Evolutionary conservation across 768 basidiomycete species (phyloP), one percentile per base, ranked within the genome.

Genomic region (Goffeauzyma gilvescens): DNA sequence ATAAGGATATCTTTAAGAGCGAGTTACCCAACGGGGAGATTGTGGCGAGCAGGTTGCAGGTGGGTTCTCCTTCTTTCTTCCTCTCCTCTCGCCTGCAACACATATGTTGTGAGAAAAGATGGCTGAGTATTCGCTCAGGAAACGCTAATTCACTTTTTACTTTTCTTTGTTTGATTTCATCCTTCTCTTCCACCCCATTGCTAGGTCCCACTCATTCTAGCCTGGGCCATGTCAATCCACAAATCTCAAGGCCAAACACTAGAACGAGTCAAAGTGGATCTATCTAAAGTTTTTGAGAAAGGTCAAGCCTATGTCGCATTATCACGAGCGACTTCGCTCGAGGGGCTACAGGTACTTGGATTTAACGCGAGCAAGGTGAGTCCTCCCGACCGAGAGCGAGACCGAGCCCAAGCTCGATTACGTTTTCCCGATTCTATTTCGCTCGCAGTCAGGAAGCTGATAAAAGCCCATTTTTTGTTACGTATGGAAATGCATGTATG

Each of bases 211-310:
- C 60, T 95, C 20, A 87, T 93, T 46, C 70, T 90, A 28, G 73
- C 89, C 0, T 96, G 89, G 90, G 89, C 90, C 0, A 90, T 95
- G 84, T 83, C 80, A 35, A 96, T 96, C 49, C 93, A 98, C 64
- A 98, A 98, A 60, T 82, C 81, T 9, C 93, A 98, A 62, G 93
- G 93, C 8, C 93, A 96, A 62, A 96, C 93, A 0, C 69, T 98
- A 8, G 81, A 87, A 20, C 75, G 85, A 34, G 89, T 96, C 53
- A 90, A 81, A 58, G 89, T 96, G 32, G 89, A 96, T 57, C 70
- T 98, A 26, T 76, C 76, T 23, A 79, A 76, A 58, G 81, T 96
- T 4, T 98, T 98, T 56, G 93, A 68, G 50, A 67, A 67, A 40
- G 66, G 66, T 41, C 62, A 63, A 56, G 62, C 59, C 17, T 63